Conservation (phyloP, 108 stramenopile genomes). For the Halocafeteria seosinensis region DNA sequence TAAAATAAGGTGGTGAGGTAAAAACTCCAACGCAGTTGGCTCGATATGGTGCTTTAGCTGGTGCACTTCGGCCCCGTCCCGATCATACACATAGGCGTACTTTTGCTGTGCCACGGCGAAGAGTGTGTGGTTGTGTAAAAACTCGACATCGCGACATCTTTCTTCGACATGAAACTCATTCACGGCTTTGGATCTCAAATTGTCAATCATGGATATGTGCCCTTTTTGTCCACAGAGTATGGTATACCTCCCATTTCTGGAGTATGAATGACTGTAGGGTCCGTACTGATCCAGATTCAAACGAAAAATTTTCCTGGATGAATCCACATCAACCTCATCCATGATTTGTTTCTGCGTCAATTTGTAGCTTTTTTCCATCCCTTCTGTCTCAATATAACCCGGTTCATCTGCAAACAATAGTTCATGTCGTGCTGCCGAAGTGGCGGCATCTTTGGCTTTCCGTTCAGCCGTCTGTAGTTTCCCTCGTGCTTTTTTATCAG, state of each 20-base stretch:
- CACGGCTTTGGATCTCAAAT: conserved; percentile 31
- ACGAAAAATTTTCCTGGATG: conserved; percentile 23
- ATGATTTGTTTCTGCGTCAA: conserved; percentile 26
- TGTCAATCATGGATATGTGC: conserved; percentile 63
- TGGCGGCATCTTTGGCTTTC: conserved; percentile 20
- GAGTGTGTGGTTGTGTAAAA: conserved; percentile 73
- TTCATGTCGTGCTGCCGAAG: conserved; percentile 28
- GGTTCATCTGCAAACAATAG: conserved; percentile 28
- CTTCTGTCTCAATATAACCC: conserved; percentile 37
- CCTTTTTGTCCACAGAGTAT: conserved; percentile 28
- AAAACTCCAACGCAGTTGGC: conserved; percentile 60
- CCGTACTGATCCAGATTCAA: conserved; percentile 28
- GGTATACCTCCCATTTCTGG: conserved; percentile 34
- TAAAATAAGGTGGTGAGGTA: conserved; percentile 92
- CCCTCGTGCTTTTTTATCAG: conserved; percentile 13
- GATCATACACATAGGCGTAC: conserved; percentile 86
- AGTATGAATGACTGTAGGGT: conserved; percentile 30
- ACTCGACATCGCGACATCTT: conserved; percentile 60
- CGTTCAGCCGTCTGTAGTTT: conserved; percentile 10
- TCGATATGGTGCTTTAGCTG: conserved; percentile 56
- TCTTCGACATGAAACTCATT: conserved; percentile 55
- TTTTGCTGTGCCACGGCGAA: conserved; percentile 83
- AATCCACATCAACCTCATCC: conserved; percentile 23
- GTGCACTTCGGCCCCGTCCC: conserved; percentile 78
- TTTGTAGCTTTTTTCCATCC: conserved; percentile 32